A percentile compares a stretch with the other conserved stretches of the same genome.
These are phyloP conservation scores for Pichia californica DNA, from an alignment of 805 yeast species.

Conservation along the genomic window DNA sequence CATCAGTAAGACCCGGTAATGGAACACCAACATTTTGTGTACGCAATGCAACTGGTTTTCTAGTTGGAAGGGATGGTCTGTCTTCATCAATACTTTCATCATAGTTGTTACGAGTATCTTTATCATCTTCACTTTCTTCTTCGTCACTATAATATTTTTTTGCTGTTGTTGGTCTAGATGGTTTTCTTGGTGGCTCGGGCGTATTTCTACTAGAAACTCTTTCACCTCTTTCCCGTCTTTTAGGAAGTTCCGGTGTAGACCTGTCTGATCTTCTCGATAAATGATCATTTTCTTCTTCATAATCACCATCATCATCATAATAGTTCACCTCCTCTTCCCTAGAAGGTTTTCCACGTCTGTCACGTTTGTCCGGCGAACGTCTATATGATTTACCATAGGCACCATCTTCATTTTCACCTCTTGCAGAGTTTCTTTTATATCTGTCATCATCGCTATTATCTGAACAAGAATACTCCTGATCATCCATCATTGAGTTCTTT, in stretches of 20 bases:
- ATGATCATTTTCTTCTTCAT: too few species aligned
- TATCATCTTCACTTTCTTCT: neutral
- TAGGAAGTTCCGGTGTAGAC: neutral
- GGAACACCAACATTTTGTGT: conserved; percentile 7
- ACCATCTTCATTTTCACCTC: neutral
- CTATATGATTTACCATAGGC: conserved; percentile 1
- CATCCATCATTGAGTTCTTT: conserved; percentile 3
- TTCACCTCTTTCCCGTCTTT: neutral
- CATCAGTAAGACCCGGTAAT: conserved; percentile 6
- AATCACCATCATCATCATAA: too few species aligned
- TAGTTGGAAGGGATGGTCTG: conserved; percentile 22
- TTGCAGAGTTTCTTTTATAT: neutral
- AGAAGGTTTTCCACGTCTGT: neutral
- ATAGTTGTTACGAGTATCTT: neutral
- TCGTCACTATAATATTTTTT: neutral
- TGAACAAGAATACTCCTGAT: conserved; percentile 1
- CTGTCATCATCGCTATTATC: conserved; percentile 3
- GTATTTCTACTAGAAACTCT: too few species aligned
- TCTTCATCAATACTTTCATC: conserved; percentile 20
- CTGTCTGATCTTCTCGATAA: neutral
- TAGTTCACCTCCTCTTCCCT: neutral
- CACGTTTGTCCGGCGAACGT: neutral
- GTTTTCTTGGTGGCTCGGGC: too few species aligned
- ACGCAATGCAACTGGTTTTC: conserved; percentile 11
- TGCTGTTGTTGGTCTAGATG: neutral